Evolutionary conservation across 75 land plant species (phyloP).

Genomic region (Chamaecyparis obtusa): DNA sequence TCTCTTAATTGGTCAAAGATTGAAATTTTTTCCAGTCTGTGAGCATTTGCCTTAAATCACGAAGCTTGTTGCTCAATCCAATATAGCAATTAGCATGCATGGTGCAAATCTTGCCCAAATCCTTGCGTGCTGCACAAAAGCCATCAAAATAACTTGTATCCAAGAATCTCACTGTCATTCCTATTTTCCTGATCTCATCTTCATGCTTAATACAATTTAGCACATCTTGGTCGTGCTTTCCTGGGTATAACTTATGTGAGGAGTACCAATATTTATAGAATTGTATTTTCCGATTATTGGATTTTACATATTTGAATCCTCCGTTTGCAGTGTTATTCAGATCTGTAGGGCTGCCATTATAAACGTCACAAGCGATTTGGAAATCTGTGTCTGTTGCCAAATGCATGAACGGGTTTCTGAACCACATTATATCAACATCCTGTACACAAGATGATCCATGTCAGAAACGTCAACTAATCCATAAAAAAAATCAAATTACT

Average conservation of each 20-base stretch:
- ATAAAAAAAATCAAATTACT: no score
- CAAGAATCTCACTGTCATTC: constrained; percentile 51
- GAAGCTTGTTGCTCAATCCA: constrained; percentile 10
- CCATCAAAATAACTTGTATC: constrained; percentile 60
- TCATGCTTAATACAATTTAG: constrained; percentile 15
- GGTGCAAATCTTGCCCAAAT: constrained; percentile 22
- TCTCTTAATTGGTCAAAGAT: constrained; percentile 24
- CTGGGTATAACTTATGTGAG: background rate
- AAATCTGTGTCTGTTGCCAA: constrained; percentile 70
- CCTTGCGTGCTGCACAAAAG: constrained; percentile 54
- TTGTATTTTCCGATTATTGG: no score
- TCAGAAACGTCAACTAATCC: no score
- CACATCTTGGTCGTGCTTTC: background rate
- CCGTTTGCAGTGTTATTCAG: constrained; percentile 67
- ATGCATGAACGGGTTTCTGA: constrained; percentile 63
- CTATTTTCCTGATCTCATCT: constrained; percentile 45
- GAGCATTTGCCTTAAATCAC: constrained; percentile 55
- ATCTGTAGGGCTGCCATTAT: constrained; percentile 52
- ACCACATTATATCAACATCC: constrained; percentile 92
- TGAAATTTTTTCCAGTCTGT: constrained; percentile 55
- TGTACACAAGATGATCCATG: constrained; percentile 22
- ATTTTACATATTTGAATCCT: constrained; percentile 62
- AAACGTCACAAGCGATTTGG: constrained; percentile 55
- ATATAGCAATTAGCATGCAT: no score
- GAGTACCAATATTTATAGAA: constrained; percentile 48